Evolutionary conservation across 495 filamentous ascomycete species (phyloP).

Genomic region (Choiromyces venosus): DNA sequence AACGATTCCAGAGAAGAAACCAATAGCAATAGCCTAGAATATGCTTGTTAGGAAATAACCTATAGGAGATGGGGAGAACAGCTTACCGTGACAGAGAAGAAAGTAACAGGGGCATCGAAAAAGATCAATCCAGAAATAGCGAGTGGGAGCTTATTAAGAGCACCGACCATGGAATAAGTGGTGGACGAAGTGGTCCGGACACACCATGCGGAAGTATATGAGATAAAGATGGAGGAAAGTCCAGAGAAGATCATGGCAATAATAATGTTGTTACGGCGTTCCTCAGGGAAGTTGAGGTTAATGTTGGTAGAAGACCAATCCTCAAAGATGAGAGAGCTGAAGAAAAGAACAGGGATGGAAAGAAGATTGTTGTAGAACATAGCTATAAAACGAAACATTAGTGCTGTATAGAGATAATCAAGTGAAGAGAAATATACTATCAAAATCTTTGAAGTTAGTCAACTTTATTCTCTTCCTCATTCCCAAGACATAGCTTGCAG

Average conservation of each 20-base stretch:
- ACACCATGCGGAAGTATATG: constrained; percentile 97
- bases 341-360: constrained; percentile 84
- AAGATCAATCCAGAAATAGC: constrained; percentile 86
- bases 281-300: constrained; percentile 75
- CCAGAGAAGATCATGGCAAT: constrained; percentile 92
- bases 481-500: constrained; percentile 77
- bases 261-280: constrained; percentile 66
- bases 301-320: constrained; percentile 89
- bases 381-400: constrained; percentile 55
- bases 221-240: constrained; percentile 92
- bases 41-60: background rate
- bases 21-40: constrained; percentile 73
- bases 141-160: constrained; percentile 95
- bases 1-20: constrained; percentile 86
- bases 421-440: constrained; percentile 62
- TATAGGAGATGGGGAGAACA: background rate
- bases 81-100: constrained; percentile 62
- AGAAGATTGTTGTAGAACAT: constrained; percentile 99
- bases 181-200: constrained; percentile 94
- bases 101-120: constrained; percentile 90
- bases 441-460: constrained; percentile 99
- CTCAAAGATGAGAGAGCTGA: constrained; percentile 76
- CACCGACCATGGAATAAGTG: constrained; percentile 97
- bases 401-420: background rate
- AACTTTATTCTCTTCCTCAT: constrained; percentile 99